Conservation (phyloP, 2,329 filamentous ascomycete genomes). For the Aulographum hederae region DNA sequence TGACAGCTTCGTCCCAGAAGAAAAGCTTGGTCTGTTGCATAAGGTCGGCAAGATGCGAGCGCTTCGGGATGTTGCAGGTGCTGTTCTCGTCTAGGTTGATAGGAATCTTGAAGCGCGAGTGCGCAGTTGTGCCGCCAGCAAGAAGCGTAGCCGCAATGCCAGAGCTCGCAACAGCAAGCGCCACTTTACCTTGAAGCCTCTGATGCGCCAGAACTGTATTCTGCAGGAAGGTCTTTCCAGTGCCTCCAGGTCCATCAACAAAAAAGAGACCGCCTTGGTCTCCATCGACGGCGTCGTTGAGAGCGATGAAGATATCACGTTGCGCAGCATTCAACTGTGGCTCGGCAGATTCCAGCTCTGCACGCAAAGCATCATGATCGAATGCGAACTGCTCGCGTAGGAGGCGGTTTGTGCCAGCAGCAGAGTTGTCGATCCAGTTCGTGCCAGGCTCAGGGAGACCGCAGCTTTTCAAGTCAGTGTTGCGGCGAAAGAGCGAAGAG, state of each 20-base stretch:
- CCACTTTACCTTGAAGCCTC: neutral
- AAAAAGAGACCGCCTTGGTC: neutral
- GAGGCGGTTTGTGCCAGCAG: no score
- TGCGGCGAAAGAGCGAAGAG: neutral
- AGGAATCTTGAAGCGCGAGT: conserved; percentile 3
- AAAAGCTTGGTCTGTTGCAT: neutral
- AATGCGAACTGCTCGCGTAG: neutral
- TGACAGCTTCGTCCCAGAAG: conserved; percentile 2
- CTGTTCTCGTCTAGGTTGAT: conserved; percentile 1
- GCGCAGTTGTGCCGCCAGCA: neutral
- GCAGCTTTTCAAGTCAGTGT: neutral
- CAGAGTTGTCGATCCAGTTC: neutral
- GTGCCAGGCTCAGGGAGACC: neutral
- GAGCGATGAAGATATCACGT: neutral
- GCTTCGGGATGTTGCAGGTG: neutral
- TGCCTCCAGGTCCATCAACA: conserved; percentile 2
- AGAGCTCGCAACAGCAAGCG: neutral
- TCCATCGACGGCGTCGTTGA: neutral
- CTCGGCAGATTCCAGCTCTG: neutral
- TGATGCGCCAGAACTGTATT: conserved; percentile 1
- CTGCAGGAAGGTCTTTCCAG: conserved; percentile 2
- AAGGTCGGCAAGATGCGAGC: conserved; percentile 1
- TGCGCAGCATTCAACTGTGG: neutral
- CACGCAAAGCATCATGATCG: neutral
- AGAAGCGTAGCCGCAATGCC: conserved; percentile 1